Percentiles rank a stretch among this genome's conserved stretches.
phyloP scores from a whole-genome alignment of 177 flowering plant genomes.

The Vitis hybrid region DNA sequence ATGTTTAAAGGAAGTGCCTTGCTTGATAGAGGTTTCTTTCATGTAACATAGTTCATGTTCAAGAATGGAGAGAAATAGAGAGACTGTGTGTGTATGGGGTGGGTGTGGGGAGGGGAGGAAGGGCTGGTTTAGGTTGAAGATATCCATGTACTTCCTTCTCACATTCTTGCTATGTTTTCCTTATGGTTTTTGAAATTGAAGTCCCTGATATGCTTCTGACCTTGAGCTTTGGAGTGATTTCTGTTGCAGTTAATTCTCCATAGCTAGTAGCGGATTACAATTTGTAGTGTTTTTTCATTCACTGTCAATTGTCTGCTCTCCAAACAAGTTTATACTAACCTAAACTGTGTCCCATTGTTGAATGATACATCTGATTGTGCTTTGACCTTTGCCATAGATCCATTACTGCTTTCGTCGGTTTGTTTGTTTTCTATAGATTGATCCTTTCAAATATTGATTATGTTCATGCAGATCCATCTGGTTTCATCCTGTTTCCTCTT shows the following conservation, averaged over 20 bases:
- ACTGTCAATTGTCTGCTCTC: not conserved
- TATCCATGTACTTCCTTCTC: too few relatives aligned
- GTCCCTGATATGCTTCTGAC: not conserved
- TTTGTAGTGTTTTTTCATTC: not conserved
- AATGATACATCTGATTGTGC: too few relatives aligned
- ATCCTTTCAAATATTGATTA: not conserved
- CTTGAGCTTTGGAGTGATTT: not conserved
- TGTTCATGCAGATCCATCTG: constrained; percentile 84
- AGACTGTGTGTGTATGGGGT: too few relatives aligned
- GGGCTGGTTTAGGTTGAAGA: too few relatives aligned
- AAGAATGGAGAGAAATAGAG: not conserved
- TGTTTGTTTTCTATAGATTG: not conserved
- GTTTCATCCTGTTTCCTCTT: constrained; percentile 96
- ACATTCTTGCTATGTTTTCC: too few relatives aligned
- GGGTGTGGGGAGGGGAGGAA: too few relatives aligned
- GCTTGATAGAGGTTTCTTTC: not conserved
- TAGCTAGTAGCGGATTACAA: not conserved
- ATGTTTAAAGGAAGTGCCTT: not conserved
- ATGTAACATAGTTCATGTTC: not conserved
- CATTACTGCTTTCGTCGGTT: not conserved
- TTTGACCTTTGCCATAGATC: not conserved
- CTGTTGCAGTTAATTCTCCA: not conserved
- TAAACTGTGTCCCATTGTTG: not conserved
- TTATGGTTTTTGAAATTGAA: too few relatives aligned
- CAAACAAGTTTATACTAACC: too few relatives aligned